phyloP scores from a whole-genome alignment of 1,139 yeast species.

The Yamadazyma membranifaciens region DNA sequence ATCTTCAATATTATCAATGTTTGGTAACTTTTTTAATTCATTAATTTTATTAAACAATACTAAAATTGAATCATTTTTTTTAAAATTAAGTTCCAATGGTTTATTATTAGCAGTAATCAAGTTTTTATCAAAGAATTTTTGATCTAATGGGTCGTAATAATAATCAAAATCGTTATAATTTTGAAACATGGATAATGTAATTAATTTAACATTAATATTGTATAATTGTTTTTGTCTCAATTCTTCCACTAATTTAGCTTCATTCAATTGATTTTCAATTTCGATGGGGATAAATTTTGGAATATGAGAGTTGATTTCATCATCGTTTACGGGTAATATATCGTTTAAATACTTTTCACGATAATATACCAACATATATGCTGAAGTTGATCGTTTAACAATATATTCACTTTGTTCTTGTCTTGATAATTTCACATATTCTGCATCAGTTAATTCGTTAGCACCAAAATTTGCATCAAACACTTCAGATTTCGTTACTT shows the following conservation, averaged over 20 bases:
- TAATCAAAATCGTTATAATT: slow-evolving; percentile 75
- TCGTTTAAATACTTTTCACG: slow-evolving; percentile 59
- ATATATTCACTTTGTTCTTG: slow-evolving; percentile 63
- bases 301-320: slow-evolving; percentile 39
- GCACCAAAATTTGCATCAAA: slow-evolving; percentile 94
- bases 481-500: slow-evolving; percentile 79
- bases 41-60: slow-evolving; percentile 54
- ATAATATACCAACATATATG: slow-evolving; percentile 94
- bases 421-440: slow-evolving; percentile 50
- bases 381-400: slow-evolving; percentile 81
- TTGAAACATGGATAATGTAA: slow-evolving; percentile 50
- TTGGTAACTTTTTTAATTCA: slow-evolving; percentile 17
- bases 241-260: slow-evolving; percentile 57
- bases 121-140: slow-evolving; percentile 43
- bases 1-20: slow-evolving; percentile 21
- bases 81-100: slow-evolving; percentile 53
- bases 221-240: slow-evolving; percentile 80
- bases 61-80: slow-evolving; percentile 54
- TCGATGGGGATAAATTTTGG: slow-evolving; percentile 71
- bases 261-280: slow-evolving; percentile 61
- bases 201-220: slow-evolving; percentile 60
- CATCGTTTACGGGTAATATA: slow-evolving; percentile 58
- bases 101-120: slow-evolving; percentile 46
- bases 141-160: slow-evolving; percentile 56
- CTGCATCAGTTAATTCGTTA: slow-evolving; percentile 49